phyloP scores from a whole-genome alignment of 2,329 filamentous ascomycete genomes.

The Penicillium capsulatum region DNA sequence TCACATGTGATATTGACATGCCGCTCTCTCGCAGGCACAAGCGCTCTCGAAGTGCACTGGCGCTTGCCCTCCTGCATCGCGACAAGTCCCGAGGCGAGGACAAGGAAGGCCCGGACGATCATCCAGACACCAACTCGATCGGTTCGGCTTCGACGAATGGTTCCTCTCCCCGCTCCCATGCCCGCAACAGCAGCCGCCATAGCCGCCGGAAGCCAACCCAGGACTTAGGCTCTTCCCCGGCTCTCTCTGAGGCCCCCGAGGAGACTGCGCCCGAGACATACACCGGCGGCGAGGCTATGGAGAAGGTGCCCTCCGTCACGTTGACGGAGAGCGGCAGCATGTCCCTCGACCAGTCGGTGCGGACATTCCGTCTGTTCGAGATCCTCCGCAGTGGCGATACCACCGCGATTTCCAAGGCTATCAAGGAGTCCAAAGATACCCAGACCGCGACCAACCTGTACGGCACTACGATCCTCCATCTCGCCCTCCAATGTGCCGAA shows the following conservation, averaged over 20 bases:
- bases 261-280: constrained; percentile 22
- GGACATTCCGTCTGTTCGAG: constrained; percentile 92
- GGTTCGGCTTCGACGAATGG: constrained; percentile 27
- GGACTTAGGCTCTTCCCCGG: constrained; percentile 19
- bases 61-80: constrained; percentile 52
- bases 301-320: constrained; percentile 33
- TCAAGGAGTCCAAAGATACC: constrained; percentile 56
- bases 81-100: constrained; percentile 48
- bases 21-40: constrained; percentile 42
- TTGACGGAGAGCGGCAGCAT: constrained; percentile 34
- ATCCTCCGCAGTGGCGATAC: constrained; percentile 87
- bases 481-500: constrained; percentile 94
- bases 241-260: constrained; percentile 27
- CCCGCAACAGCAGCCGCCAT: constrained; percentile 30
- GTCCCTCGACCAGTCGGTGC: constrained; percentile 86
- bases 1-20: constrained; percentile 29
- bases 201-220: constrained; percentile 28
- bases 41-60: constrained; percentile 52
- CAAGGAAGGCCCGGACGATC: constrained; percentile 26
- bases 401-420: constrained; percentile 78
- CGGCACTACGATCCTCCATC: constrained; percentile 85
- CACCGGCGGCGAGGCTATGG: constrained; percentile 21
- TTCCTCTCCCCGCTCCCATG: constrained; percentile 25
- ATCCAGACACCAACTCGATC: constrained; percentile 25
- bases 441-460: constrained; percentile 43